A percentile compares a stretch with the other conserved stretches of the same genome.
Evolutionary conservation across 1,284 basidiomycete genomes (phyloP).

Genomic region (Sporisorium scitamineum): DNA sequence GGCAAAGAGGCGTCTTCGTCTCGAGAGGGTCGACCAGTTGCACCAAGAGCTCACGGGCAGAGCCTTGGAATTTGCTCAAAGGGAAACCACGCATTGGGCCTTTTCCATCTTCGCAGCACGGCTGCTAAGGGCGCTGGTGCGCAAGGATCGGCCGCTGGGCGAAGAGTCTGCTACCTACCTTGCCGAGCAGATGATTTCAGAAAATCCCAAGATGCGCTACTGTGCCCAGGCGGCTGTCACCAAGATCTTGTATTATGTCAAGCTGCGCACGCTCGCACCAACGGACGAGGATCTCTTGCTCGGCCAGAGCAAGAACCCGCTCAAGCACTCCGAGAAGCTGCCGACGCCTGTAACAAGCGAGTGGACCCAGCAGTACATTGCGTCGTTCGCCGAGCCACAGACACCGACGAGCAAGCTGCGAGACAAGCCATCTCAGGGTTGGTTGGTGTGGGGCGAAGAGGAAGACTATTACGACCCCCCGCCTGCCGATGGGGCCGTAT

Average conservation of each 20-base stretch:
- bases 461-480: slow-evolving; percentile 78
- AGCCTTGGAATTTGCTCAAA: slow-evolving; percentile 78
- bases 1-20: slow-evolving; percentile 61
- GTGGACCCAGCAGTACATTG: slow-evolving; percentile 75
- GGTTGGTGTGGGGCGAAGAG: slow-evolving; percentile 82
- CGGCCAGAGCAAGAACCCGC: slow-evolving; percentile 82
- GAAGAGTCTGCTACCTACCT: slow-evolving; percentile 74
- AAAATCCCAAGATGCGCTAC: slow-evolving; percentile 82
- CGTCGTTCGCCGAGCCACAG: slow-evolving; percentile 70
- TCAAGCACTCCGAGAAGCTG: slow-evolving; percentile 71
- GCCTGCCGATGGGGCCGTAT: slow-evolving; percentile 72
- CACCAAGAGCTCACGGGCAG: slow-evolving; percentile 73
- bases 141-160: slow-evolving; percentile 80
- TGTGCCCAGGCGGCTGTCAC: slow-evolving; percentile 82
- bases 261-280: slow-evolving; percentile 83
- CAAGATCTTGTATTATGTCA: slow-evolving; percentile 81
- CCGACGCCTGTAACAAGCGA: slow-evolving; percentile 67
- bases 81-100: slow-evolving; percentile 86
- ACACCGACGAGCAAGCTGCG: slow-evolving; percentile 73
- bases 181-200: slow-evolving; percentile 73
- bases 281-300: slow-evolving; percentile 80
- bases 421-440: slow-evolving; percentile 86
- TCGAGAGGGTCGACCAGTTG: slow-evolving; percentile 69
- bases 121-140: slow-evolving; percentile 79
- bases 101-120: slow-evolving; percentile 84